A percentile compares a stretch with the other conserved stretches of the same genome.
phyloP scores from a whole-genome alignment of 495 filamentous ascomycete genomes.

The Penicillium angulare region DNA sequence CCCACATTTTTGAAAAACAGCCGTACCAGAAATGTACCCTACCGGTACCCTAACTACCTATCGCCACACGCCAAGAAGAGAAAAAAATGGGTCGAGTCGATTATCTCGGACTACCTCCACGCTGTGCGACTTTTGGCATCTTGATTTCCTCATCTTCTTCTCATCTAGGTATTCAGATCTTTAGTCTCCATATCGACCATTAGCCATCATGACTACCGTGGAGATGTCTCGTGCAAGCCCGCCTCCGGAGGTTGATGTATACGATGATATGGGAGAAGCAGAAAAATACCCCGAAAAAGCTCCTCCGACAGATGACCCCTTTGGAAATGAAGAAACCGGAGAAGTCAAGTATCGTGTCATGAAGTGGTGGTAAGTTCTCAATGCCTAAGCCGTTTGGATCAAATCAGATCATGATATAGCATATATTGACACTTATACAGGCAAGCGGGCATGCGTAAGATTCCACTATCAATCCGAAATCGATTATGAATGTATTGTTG shows the following conservation, averaged over 20 bases:
- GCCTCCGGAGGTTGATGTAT: conserved; percentile 15
- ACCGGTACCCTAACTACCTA: conserved; percentile 5
- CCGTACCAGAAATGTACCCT: not conserved
- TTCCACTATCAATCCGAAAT: not conserved
- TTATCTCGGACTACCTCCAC: conserved; percentile 16
- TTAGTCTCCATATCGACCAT: not conserved
- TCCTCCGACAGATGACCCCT: conserved; percentile 23
- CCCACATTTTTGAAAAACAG: not conserved
- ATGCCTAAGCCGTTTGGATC: not conserved
- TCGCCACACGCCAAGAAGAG: conserved; percentile 23
- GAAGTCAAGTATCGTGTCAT: conserved; percentile 39
- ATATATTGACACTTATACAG: conserved; percentile 8
- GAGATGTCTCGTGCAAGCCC: conserved; percentile 7
- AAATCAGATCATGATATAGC: not conserved
- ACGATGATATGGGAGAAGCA: conserved; percentile 11
- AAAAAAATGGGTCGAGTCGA: conserved; percentile 20
- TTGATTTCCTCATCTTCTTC: conserved; percentile 8
- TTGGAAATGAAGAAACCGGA: conserved; percentile 34
- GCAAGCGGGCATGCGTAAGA: conserved; percentile 29
- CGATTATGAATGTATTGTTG: not conserved
- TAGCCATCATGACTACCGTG: conserved; percentile 13
- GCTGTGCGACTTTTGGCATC: not conserved
- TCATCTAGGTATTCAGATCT: no score
- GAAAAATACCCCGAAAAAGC: conserved; percentile 20
- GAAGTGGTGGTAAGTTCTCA: conserved; percentile 35